phyloP scores from a whole-genome alignment of 495 filamentous ascomycete species.

The Daldinia loculata region DNA sequence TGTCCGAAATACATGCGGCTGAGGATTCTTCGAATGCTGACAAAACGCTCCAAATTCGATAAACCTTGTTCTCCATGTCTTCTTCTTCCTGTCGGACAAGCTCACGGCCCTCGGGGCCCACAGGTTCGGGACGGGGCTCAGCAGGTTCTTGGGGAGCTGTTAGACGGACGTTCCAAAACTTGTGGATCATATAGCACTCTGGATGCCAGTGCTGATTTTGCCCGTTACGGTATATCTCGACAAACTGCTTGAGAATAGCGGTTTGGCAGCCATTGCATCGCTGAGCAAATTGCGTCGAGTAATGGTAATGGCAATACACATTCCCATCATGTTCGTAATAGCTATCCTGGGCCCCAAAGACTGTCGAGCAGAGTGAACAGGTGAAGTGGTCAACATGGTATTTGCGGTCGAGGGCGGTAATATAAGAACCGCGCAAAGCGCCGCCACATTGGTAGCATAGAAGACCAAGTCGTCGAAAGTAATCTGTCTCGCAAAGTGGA shows the following conservation, averaged over 20 bases:
- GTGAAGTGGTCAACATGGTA: conserved; percentile 99
- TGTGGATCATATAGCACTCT: conserved; percentile 99
- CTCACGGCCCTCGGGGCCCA: conserved; percentile 77
- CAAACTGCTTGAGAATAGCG: conserved; percentile 98
- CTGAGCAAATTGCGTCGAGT: conserved; percentile 97
- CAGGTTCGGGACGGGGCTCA: conserved; percentile 55
- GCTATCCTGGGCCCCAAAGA: conserved; percentile 96
- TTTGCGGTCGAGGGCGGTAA: conserved; percentile 95
- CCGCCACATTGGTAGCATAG: conserved; percentile 92
- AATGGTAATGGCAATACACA: conserved; percentile 99
- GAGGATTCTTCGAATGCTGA: conserved; percentile 98
- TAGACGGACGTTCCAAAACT: conserved; percentile 98
- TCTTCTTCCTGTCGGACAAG: conserved; percentile 86
- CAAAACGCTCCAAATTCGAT: conserved; percentile 96
- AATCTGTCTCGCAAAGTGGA: conserved; percentile 97
- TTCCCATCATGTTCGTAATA: conserved; percentile 98
- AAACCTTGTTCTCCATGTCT: conserved; percentile 96
- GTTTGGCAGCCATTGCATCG: conserved; percentile 96
- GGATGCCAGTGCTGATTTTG: conserved; percentile 99
- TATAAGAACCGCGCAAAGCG: conserved; percentile 95
- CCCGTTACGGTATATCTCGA: conserved; percentile 97
- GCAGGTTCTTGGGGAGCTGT: conserved; percentile 53
- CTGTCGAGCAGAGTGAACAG: conserved; percentile 94
- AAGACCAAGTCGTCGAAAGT: conserved; percentile 90
- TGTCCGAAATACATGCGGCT: conserved; percentile 97